These are phyloP conservation scores for Coemansia sp. DNA, from an alignment of 192 early-diverging fungal genomes.

Conservation along the genomic window DNA sequence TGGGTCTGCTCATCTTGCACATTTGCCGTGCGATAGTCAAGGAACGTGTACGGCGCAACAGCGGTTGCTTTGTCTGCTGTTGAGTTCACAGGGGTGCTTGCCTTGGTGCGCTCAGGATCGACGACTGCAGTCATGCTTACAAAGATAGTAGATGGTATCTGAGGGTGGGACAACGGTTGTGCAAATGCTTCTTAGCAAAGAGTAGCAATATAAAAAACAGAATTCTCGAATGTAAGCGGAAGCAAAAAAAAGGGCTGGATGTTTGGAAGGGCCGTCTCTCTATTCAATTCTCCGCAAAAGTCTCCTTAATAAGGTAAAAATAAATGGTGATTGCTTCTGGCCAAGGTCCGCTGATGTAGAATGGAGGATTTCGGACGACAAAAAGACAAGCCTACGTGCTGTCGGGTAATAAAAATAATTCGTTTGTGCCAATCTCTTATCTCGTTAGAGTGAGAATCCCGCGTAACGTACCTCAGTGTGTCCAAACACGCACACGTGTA, in stretches of 20 bases:
- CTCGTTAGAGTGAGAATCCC: background rate
- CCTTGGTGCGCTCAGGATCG: background rate
- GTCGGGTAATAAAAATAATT: too few species aligned
- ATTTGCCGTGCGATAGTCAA: slow-evolving; percentile 2
- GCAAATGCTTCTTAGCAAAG: background rate
- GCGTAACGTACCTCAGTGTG: background rate
- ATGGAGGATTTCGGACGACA: too few species aligned
- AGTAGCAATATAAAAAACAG: background rate
- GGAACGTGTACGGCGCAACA: background rate
- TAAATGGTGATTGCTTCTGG: background rate
- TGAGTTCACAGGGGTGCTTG: background rate
- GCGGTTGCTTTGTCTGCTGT: background rate
- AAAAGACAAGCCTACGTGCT: background rate
- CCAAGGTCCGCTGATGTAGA: too few species aligned
- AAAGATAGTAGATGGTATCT: background rate
- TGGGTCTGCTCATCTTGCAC: background rate
- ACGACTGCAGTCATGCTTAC: background rate
- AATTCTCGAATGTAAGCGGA: background rate
- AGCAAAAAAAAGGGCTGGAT: background rate
- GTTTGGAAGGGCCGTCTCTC: too few species aligned
- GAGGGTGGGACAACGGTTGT: background rate
- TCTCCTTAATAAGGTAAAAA: background rate
- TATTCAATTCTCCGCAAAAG: background rate
- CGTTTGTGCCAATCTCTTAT: background rate
- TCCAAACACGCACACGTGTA: background rate